Evolutionary conservation across 2,329 filamentous ascomycete genomes (phyloP).

Genomic region (Lachnellula arida): DNA sequence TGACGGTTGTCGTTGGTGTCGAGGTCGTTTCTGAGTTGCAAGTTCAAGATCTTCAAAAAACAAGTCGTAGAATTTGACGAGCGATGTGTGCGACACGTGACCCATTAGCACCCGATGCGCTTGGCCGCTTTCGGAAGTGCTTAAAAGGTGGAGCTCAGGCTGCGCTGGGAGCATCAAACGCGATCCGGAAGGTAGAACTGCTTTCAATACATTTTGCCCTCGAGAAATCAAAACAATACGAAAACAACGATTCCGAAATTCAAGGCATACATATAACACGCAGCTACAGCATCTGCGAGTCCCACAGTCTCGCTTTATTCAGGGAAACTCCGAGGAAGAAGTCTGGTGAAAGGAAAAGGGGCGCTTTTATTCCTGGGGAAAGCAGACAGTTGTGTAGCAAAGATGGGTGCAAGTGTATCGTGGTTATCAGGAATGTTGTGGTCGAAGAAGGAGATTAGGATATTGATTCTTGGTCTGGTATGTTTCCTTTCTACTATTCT

Average conservation of each 20-base stretch:
- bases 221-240: background rate
- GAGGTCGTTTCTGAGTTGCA: conserved; percentile 13
- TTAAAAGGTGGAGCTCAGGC: background rate
- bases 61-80: background rate
- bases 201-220: background rate
- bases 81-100: conserved; percentile 6
- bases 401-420: conserved; percentile 61
- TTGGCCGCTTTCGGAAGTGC: background rate
- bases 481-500: conserved; percentile 29
- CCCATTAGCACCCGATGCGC: background rate
- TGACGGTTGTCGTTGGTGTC: conserved; percentile 39
- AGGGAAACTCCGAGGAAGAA: background rate
- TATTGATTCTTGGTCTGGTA: conserved; percentile 91
- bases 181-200: background rate
- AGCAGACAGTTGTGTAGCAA: conserved; percentile 29
- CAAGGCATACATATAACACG: background rate
- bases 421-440: conserved; percentile 72
- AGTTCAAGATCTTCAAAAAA: background rate
- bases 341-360: conserved; percentile 12
- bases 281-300: too few species aligned
- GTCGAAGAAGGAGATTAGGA: conserved; percentile 96
- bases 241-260: background rate
- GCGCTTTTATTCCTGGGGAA: conserved; percentile 4
- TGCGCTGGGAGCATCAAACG: background rate
- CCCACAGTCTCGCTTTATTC: too few species aligned